Percentiles rank a stretch among this genome's conserved stretches.
Conservation (phyloP, 2,329 filamentous ascomycete species). For the Paracoccidioides lutzii region DNA sequence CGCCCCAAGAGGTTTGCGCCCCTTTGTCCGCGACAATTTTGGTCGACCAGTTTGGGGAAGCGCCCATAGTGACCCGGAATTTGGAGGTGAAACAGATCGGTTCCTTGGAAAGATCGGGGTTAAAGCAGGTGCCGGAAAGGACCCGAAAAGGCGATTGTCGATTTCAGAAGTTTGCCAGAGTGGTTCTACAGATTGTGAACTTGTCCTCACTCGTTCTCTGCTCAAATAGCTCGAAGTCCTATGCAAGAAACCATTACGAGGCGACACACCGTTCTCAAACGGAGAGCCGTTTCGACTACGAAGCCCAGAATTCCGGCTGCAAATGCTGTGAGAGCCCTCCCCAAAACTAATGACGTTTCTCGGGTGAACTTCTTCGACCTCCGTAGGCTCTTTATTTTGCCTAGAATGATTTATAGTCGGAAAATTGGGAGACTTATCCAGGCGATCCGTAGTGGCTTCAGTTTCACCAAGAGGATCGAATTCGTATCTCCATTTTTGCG, state of each 20-base stretch:
- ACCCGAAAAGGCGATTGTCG: constrained; percentile 3
- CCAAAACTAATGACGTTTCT: background rate
- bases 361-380: background rate
- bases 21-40: constrained; percentile 12
- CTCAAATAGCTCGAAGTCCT: constrained; percentile 2
- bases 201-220: constrained; percentile 1
- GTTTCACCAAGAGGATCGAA: constrained; percentile 14
- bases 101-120: constrained; percentile 3
- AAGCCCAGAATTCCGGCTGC: too few relatives aligned
- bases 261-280: background rate
- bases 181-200: constrained; percentile 10
- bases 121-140: constrained; percentile 1
- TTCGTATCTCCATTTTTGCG: constrained; percentile 10
- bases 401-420: background rate
- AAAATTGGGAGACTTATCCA: background rate
- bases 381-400: background rate
- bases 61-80: constrained; percentile 28
- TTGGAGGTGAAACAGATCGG: constrained; percentile 23
- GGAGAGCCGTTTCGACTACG: background rate
- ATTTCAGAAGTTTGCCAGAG: constrained; percentile 23
- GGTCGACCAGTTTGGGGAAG: constrained; percentile 15
- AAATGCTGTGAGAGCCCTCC: background rate
- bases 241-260: background rate
- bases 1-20: background rate
- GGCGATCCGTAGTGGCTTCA: background rate